Evolutionary conservation across 768 basidiomycete genomes (phyloP), one percentile per base, ranked within the genome.

Genomic region (Tephrocybe sp.): DNA sequence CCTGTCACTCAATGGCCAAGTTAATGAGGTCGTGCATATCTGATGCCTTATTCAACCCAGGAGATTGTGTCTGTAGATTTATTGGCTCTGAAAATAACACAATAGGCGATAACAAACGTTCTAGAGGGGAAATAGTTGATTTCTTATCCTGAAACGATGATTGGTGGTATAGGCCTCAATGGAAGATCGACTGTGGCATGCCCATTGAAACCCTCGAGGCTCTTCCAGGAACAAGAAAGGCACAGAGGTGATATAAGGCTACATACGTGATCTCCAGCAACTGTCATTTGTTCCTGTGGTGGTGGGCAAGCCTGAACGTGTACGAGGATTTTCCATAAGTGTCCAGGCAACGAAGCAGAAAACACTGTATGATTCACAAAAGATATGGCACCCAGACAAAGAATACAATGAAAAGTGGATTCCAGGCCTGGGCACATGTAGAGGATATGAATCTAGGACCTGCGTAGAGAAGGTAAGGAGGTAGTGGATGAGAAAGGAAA

Each of bases 191-290:
- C 34, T 17, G 43, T 28, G 45, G 25, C 11, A 7, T n/a, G 17
- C 2, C 7, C 20, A 20, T 40, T 34, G 37, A 30, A 15, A n/a
- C 32, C 46, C 34, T 40, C 11, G 25, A 39, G 24, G 32, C 32
- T 18, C 17, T 15, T 18, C 15, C 42, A 56, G 55, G 55, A 49
- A 56, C 55, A 56, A 43, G 32, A 51, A 52, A 51, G 48, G 53
- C 30, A 50, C 47, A 21, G 34, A 30, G 38, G 33, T 49, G 51
- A 49, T 30, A n/a, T 36, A 15, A 3, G 18, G 50, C 15, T 11
- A 15, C n/a, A 25, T 15, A 37, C 17, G 14, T 6, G 40, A 45
- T 30, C 39, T 28, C n/a, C n/a, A n/a, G n/a, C 17, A 41, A 11
- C 26, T 43, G 33, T 34, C 46, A 43, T 15, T 12, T 32, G 36